A percentile compares a stretch with the other conserved stretches of the same genome.
These are phyloP conservation scores for Rhizopogon hawkerae DNA, from an alignment of 1,284 basidiomycete genomes.

Conservation along the genomic window DNA sequence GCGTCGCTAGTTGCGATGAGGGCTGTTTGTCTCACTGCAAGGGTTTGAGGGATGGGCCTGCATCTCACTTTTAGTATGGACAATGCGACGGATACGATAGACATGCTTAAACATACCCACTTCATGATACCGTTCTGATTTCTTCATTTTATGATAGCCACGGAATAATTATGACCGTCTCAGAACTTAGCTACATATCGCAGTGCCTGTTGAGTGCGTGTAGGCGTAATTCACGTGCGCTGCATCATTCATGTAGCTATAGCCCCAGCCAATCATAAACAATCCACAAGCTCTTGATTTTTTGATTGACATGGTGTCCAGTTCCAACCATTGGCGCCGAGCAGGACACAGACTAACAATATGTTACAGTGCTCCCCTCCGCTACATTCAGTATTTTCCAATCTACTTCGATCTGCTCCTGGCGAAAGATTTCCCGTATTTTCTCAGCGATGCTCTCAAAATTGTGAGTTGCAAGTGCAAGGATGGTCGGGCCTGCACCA, in stretches of 20 bases:
- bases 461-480: constrained; percentile 86
- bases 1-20: constrained; percentile 67
- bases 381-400: constrained; percentile 69
- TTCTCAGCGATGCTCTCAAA: constrained; percentile 80
- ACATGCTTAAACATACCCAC: constrained; percentile 14
- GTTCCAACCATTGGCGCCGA: background rate
- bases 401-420: constrained; percentile 70
- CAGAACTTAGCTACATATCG: too few species aligned
- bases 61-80: constrained; percentile 15
- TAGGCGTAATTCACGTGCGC: too few species aligned
- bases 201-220: too few species aligned
- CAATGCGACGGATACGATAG: constrained; percentile 16
- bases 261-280: too few species aligned
- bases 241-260: too few species aligned
- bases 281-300: constrained; percentile 34
- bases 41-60: constrained; percentile 32
- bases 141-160: constrained; percentile 4
- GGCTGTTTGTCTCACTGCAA: constrained; percentile 76
- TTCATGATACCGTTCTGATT: constrained; percentile 15
- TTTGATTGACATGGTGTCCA: constrained; percentile 35
- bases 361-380: constrained; percentile 40
- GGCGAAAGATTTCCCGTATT: constrained; percentile 67
- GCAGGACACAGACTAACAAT: background rate
- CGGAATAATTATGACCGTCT: background rate
- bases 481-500: constrained; percentile 95